These are phyloP conservation scores for Haemoproteus tartakovskyi DNA, from an alignment of 169 alveolate genomes.

Conservation along the genomic window DNA sequence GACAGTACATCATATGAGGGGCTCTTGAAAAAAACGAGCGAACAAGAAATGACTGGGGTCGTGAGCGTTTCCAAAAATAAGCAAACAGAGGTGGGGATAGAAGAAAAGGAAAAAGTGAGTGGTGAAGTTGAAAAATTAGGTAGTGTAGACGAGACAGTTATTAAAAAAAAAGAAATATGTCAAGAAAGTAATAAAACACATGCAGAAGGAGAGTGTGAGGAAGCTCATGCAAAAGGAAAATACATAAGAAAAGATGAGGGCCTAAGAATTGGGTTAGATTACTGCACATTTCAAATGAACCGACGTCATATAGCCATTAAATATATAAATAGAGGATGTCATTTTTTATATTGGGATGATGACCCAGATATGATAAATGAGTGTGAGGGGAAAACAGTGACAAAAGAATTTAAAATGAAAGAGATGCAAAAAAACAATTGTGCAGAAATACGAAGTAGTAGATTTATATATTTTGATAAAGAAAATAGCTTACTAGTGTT, in stretches of 20 bases:
- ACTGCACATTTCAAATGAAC: slow-evolving; percentile 25
- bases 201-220: too few species aligned
- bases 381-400: background rate
- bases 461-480: slow-evolving; percentile 56
- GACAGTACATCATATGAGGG: too few species aligned
- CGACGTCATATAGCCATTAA: slow-evolving; percentile 37
- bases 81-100: background rate
- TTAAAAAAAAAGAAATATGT: too few species aligned
- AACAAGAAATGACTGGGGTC: too few species aligned
- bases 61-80: background rate
- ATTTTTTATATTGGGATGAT: slow-evolving; percentile 52
- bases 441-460: slow-evolving; percentile 60
- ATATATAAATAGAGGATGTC: slow-evolving; percentile 52
- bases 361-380: slow-evolving; percentile 1
- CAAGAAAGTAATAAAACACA: background rate
- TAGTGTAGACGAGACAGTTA: background rate
- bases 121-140: background rate
- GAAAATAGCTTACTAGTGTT: slow-evolving; percentile 47
- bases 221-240: background rate
- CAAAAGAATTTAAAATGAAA: slow-evolving; percentile 62
- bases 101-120: background rate
- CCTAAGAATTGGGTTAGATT: slow-evolving; percentile 50
- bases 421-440: slow-evolving; percentile 65
- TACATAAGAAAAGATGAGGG: background rate
- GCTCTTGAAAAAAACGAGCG: too few species aligned